Percentiles rank a stretch among this genome's conserved stretches.
Evolutionary conservation across 225 moss, liverwort and hornwort species (phyloP).

Genomic region (Polytrichum formosum): DNA sequence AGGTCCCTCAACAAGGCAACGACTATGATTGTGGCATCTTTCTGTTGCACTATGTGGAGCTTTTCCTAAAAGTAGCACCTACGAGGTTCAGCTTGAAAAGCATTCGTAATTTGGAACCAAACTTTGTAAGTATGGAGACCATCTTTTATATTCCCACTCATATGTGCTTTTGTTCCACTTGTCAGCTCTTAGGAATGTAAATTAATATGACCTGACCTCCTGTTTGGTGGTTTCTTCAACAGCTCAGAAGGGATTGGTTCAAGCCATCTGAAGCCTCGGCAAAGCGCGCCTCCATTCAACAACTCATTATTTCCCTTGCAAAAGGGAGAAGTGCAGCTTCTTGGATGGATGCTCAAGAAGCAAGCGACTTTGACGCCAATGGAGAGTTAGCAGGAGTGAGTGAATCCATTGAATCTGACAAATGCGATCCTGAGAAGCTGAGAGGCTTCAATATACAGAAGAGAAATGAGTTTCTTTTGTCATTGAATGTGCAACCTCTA

Average conservation of each 20-base stretch:
- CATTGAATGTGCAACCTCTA: too few relatives aligned
- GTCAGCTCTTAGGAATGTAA: not conserved
- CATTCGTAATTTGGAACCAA: too few relatives aligned
- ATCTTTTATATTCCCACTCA: too few relatives aligned
- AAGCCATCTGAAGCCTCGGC: constrained; percentile 54
- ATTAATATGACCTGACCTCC: not conserved
- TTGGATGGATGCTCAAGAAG: constrained; percentile 5
- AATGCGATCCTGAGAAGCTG: too few relatives aligned
- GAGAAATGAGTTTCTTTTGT: too few relatives aligned
- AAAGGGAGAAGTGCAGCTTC: constrained; percentile 18
- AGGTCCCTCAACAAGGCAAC: constrained; percentile 63
- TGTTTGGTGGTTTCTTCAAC: constrained; percentile 2
- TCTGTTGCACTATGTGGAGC: too few relatives aligned
- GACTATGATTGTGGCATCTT: constrained; percentile 59
- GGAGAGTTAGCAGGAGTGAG: too few relatives aligned
- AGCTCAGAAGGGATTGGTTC: constrained; percentile 57
- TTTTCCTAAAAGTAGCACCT: constrained; percentile 49
- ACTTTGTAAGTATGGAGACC: too few relatives aligned
- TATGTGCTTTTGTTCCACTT: too few relatives aligned
- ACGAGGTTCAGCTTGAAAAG: constrained; percentile 31
- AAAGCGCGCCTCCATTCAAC: constrained; percentile 45
- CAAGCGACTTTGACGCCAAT: too few relatives aligned
- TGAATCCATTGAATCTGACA: too few relatives aligned
- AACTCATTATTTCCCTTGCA: constrained; percentile 42
- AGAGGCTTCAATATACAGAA: too few relatives aligned